Evolutionary conservation across 2,329 filamentous ascomycete species (phyloP).

Genomic region (Diaporthe sp.): DNA sequence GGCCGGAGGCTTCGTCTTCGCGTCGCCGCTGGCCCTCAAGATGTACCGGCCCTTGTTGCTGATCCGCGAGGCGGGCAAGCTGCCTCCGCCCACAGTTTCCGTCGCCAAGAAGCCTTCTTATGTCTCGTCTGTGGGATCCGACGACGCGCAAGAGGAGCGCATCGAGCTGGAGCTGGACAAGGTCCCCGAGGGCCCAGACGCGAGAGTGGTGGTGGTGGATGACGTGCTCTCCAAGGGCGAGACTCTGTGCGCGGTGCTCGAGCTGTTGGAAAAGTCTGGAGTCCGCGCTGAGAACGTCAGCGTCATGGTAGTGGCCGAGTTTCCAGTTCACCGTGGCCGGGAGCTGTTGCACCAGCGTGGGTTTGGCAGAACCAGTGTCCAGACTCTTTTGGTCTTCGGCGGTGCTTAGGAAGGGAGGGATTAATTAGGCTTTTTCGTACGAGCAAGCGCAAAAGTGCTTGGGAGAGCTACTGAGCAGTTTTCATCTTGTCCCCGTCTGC

Average conservation of each 20-base stretch:
- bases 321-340: constrained; percentile 68
- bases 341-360: constrained; percentile 59
- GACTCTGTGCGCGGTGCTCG: constrained; percentile 67
- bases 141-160: constrained; percentile 47
- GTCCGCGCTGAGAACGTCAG: constrained; percentile 57
- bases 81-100: constrained; percentile 69
- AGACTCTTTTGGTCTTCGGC: constrained; percentile 67
- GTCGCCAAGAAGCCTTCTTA: constrained; percentile 63
- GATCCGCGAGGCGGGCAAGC: constrained; percentile 70
- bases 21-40: constrained; percentile 61
- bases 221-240: constrained; percentile 71
- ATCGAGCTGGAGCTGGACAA: constrained; percentile 65
- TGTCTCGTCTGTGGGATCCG: constrained; percentile 62
- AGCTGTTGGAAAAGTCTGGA: constrained; percentile 60
- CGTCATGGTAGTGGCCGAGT: constrained; percentile 70
- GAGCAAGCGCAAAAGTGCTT: background rate
- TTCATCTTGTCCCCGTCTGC: background rate
- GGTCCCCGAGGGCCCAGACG: constrained; percentile 51
- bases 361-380: constrained; percentile 64
- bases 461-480: background rate
- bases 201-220: constrained; percentile 69
- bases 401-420: constrained; percentile 51
- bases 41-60: constrained; percentile 61
- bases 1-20: constrained; percentile 69
- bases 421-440: too few relatives aligned